Percentiles rank a stretch among this genome's conserved stretches.
Conservation (phyloP, 2,329 filamentous ascomycete genomes). For the Triangularia setosa region DNA sequence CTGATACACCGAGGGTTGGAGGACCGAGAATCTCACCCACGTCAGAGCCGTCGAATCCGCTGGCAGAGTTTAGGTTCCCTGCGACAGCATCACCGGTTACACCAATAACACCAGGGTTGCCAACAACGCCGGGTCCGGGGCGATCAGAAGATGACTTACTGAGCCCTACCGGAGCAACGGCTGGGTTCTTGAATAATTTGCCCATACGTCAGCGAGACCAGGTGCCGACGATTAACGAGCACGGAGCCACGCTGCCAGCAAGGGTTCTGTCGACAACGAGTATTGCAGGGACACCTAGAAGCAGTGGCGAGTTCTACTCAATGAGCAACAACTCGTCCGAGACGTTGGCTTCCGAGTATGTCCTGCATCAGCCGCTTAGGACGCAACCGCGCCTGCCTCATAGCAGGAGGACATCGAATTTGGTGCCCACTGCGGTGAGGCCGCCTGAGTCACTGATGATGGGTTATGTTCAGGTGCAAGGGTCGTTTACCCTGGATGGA, state of each 20-base stretch:
- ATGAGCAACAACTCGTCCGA: slow-evolving; percentile 93
- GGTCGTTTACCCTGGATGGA: slow-evolving; percentile 86
- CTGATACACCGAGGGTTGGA: slow-evolving; percentile 41
- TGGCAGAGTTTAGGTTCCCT: slow-evolving; percentile 57
- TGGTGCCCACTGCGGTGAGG: slow-evolving; percentile 41
- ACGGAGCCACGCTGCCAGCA: slow-evolving; percentile 54
- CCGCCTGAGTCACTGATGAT: slow-evolving; percentile 85
- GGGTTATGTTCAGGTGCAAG: slow-evolving; percentile 93
- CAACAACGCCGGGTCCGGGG: background rate
- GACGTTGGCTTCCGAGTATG: slow-evolving; percentile 86
- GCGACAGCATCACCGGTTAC: slow-evolving; percentile 41
- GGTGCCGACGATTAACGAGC: slow-evolving; percentile 53
- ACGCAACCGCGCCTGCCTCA: slow-evolving; percentile 40
- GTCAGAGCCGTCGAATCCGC: slow-evolving; percentile 35
- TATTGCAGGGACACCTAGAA: slow-evolving; percentile 74
- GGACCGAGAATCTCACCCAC: slow-evolving; percentile 37
- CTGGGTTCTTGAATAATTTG: slow-evolving; percentile 34
- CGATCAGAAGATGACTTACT: slow-evolving; percentile 35
- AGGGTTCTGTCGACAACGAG: slow-evolving; percentile 76
- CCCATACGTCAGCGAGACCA: slow-evolving; percentile 41
- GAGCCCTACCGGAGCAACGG: slow-evolving; percentile 36
- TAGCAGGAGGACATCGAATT: slow-evolving; percentile 44
- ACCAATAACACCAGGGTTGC: slow-evolving; percentile 29
- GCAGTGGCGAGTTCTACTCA: slow-evolving; percentile 92
- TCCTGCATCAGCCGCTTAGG: slow-evolving; percentile 47